Evolutionary conservation across 2,329 filamentous ascomycete species (phyloP).

Genomic region (Aspergillus piperis): DNA sequence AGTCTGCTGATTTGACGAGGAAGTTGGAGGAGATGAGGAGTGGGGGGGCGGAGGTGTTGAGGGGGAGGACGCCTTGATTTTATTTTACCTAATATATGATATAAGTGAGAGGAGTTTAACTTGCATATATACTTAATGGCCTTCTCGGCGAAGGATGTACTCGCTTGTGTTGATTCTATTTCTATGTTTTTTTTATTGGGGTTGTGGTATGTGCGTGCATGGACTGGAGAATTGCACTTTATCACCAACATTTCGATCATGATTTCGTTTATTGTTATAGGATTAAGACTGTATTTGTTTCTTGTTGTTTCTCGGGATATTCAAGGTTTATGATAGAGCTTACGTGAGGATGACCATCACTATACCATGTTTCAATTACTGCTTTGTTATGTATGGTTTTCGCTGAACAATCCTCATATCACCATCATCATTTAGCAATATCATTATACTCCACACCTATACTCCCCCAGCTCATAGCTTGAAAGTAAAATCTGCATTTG

Average conservation of each 20-base stretch:
- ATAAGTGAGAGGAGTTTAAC: background rate
- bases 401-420: background rate
- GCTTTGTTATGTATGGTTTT: background rate
- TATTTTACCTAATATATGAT: background rate
- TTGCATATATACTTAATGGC: too few species aligned
- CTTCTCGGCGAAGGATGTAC: too few species aligned
- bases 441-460: constrained; percentile 12
- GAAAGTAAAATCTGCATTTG: background rate
- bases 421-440: constrained; percentile 3
- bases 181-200: too few species aligned
- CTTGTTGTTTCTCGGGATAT: background rate
- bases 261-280: background rate
- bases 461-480: background rate
- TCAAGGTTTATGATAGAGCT: background rate
- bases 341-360: background rate
- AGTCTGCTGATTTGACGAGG: constrained; percentile 51
- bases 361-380: background rate
- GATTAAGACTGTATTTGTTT: background rate
- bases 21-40: constrained; percentile 57
- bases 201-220: too few species aligned
- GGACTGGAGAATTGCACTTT: too few species aligned
- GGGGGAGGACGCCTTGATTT: constrained; percentile 36
- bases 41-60: constrained; percentile 56
- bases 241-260: background rate
- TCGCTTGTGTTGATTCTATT: too few species aligned